phyloP scores from a whole-genome alignment of 2,329 filamentous ascomycete species.

The Fusarium solani-melongenae region DNA sequence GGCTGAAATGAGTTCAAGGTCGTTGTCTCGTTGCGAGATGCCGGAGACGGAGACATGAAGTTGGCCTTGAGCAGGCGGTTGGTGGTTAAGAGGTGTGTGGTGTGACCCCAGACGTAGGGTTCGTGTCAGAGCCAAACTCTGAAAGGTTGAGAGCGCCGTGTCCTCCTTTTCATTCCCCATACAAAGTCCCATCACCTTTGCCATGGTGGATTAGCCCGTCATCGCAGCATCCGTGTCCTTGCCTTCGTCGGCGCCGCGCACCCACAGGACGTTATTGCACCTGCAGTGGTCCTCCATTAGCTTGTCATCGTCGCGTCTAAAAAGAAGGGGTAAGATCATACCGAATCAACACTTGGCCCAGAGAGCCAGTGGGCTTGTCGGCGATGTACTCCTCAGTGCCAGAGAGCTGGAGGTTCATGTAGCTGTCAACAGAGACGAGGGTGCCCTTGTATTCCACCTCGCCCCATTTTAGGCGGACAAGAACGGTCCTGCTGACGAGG shows the following conservation, averaged over 20 bases:
- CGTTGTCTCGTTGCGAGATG: neutral
- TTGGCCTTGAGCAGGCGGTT: slow-evolving; percentile 12
- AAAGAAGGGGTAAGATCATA: slow-evolving; percentile 52
- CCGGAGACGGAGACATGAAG: slow-evolving; percentile 18
- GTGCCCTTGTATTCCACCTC: slow-evolving; percentile 97
- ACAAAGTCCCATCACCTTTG: slow-evolving; percentile 3
- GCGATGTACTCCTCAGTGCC: slow-evolving; percentile 93
- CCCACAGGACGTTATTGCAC: slow-evolving; percentile 98
- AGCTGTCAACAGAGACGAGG: slow-evolving; percentile 93
- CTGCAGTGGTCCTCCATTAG: slow-evolving; percentile 53
- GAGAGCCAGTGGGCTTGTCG: slow-evolving; percentile 82
- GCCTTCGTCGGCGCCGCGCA: slow-evolving; percentile 68
- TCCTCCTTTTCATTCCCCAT: slow-evolving; percentile 20
- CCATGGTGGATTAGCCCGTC: slow-evolving; percentile 56
- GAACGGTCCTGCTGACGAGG: slow-evolving; percentile 89
- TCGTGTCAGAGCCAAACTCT: slow-evolving; percentile 24
- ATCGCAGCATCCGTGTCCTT: slow-evolving; percentile 67
- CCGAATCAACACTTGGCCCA: slow-evolving; percentile 95
- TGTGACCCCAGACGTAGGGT: neutral
- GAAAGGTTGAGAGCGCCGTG: slow-evolving; percentile 1
- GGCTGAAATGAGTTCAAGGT: slow-evolving; percentile 5
- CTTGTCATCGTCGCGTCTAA: neutral
- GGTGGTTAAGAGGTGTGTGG: slow-evolving; percentile 28
- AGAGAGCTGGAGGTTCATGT: slow-evolving; percentile 98
- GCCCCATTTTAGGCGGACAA: slow-evolving; percentile 97